Conservation (phyloP, 2,329 filamentous ascomycete genomes). For the Scorias spongiosa region DNA sequence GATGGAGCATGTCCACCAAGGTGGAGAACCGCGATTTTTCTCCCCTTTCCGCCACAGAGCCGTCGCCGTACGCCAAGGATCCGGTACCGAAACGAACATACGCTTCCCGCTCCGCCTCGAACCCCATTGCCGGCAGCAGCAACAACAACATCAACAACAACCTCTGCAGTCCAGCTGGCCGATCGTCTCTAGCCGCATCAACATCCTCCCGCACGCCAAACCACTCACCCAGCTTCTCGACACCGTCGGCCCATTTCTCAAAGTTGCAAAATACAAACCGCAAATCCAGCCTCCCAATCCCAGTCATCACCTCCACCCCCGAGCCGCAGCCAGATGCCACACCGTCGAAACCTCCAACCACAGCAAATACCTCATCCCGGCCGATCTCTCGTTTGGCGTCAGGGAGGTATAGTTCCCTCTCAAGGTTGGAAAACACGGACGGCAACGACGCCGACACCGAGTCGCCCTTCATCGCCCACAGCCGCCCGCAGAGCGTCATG, state of each 20-base stretch:
- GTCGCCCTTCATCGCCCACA: slow-evolving; percentile 3
- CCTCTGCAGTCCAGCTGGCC: too few species aligned
- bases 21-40: slow-evolving; percentile 14
- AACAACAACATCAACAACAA: not conserved
- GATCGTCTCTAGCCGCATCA: not conserved
- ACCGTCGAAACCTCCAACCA: not conserved
- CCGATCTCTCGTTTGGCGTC: slow-evolving; percentile 5
- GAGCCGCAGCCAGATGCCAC: not conserved
- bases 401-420: slow-evolving; percentile 11
- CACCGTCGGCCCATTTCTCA: not conserved
- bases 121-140: slow-evolving; percentile 1
- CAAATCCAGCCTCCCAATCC: not conserved
- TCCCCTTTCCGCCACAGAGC: slow-evolving; percentile 19
- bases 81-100: slow-evolving; percentile 14
- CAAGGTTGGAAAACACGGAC: not conserved
- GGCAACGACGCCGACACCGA: slow-evolving; percentile 2
- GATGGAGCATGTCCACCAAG: slow-evolving; percentile 11
- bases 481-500: slow-evolving; percentile 8
- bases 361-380: slow-evolving; percentile 7
- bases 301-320: not conserved
- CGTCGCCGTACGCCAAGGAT: slow-evolving; percentile 19
- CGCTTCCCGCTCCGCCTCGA: slow-evolving; percentile 8
- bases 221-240: not conserved
- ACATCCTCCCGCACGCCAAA: not conserved
- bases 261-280: not conserved